Conservation (phyloP, 169 alveolate genomes). For the Perkinsus olseni region DNA sequence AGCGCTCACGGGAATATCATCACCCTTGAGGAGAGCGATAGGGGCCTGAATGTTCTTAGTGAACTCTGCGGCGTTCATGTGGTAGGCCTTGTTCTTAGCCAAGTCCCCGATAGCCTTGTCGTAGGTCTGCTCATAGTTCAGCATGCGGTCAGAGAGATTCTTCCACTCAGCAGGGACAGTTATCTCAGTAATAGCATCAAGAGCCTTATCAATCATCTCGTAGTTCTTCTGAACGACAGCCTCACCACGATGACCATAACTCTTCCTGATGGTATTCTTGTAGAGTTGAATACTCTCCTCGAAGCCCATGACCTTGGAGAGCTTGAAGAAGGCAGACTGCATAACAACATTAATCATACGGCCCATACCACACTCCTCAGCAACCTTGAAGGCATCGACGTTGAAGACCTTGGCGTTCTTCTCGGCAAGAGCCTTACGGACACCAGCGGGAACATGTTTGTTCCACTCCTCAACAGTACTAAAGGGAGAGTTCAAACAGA, state of each 20-base stretch:
- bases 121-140: not conserved
- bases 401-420: slow-evolving; percentile 32
- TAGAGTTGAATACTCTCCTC: slow-evolving; percentile 34
- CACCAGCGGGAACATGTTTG: slow-evolving; percentile 18
- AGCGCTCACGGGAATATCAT: slow-evolving; percentile 38
- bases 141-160: slow-evolving; percentile 1
- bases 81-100: not conserved
- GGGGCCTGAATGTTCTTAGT: slow-evolving; percentile 16
- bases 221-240: slow-evolving; percentile 33
- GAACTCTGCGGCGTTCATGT: slow-evolving; percentile 9
- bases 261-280: slow-evolving; percentile 44
- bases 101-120: not conserved
- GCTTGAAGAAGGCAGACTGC: slow-evolving; percentile 38
- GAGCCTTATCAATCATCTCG: slow-evolving; percentile 27
- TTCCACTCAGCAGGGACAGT: not conserved
- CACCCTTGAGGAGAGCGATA: slow-evolving; percentile 36
- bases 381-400: slow-evolving; percentile 42
- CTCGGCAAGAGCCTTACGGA: slow-evolving; percentile 21
- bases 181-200: slow-evolving; percentile 25
- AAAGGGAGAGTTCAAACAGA: slow-evolving; percentile 47
- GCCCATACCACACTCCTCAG: slow-evolving; percentile 39
- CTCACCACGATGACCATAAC: slow-evolving; percentile 45
- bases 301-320: slow-evolving; percentile 38
- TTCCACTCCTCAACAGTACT: slow-evolving; percentile 17
- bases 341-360: slow-evolving; percentile 41